phyloP scores from a whole-genome alignment of 305 asterid genomes.

The Rubia tinctorum region DNA sequence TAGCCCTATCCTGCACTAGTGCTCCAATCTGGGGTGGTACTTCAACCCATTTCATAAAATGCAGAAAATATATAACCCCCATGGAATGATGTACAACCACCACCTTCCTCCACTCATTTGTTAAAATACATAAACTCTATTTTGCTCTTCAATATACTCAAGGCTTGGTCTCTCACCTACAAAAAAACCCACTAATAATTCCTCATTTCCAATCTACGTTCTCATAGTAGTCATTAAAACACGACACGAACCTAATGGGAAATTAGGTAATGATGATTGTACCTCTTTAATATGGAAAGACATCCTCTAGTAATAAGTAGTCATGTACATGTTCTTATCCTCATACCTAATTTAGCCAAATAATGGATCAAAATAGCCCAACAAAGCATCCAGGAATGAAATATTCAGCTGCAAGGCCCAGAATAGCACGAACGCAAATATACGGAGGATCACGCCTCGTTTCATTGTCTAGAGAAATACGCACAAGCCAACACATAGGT shows the following conservation, averaged over 20 bases:
- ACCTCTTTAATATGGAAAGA: slow-evolving; percentile 94
- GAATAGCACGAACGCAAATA: slow-evolving; percentile 77
- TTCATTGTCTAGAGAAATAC: slow-evolving; percentile 72
- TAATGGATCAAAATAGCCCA: slow-evolving; percentile 88
- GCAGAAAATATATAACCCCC: slow-evolving; percentile 88
- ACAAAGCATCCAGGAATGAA: slow-evolving; percentile 88
- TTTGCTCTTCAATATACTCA: slow-evolving; percentile 88
- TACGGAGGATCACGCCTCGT: slow-evolving; percentile 91
- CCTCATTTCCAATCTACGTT: not conserved
- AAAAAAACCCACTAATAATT: slow-evolving; percentile 12
- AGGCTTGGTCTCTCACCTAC: slow-evolving; percentile 76
- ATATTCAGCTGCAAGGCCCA: slow-evolving; percentile 86
- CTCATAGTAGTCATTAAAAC: not conserved
- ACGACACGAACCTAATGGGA: not conserved
- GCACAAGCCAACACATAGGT: slow-evolving; percentile 92
- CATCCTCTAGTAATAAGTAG: slow-evolving; percentile 88
- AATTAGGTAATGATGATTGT: not conserved
- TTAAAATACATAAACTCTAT: slow-evolving; percentile 76
- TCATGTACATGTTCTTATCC: slow-evolving; percentile 83
- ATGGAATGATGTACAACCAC: slow-evolving; percentile 98
- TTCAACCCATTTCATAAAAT: slow-evolving; percentile 95
- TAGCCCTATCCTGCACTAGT: not conserved
- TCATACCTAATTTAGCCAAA: slow-evolving; percentile 84
- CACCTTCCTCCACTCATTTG: slow-evolving; percentile 73
- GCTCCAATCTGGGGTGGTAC: slow-evolving; percentile 71